These are phyloP conservation scores for Sordariomycetes sp. DNA, from an alignment of 2,329 filamentous ascomycete species.

Conservation along the genomic window DNA sequence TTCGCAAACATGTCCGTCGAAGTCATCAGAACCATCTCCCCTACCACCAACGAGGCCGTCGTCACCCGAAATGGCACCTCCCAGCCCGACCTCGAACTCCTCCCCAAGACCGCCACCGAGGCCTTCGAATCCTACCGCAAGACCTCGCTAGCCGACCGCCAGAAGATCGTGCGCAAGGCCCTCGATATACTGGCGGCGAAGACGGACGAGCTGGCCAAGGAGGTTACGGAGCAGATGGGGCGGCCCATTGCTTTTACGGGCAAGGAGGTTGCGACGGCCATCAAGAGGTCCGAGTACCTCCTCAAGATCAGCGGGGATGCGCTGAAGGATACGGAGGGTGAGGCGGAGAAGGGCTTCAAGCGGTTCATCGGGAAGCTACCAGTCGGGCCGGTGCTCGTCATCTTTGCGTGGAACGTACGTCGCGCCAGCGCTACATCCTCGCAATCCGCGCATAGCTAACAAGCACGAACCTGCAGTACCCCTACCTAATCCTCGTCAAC, in stretches of 20 bases:
- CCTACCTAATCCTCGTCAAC: constrained; percentile 88
- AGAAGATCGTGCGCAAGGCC: constrained; percentile 70
- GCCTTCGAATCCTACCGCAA: constrained; percentile 69
- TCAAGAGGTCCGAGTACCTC: constrained; percentile 75
- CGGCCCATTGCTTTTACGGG: constrained; percentile 77
- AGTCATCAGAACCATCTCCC: constrained; percentile 69
- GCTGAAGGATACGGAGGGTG: constrained; percentile 68
- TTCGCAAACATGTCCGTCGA: constrained; percentile 45
- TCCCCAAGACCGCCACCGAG: constrained; percentile 59
- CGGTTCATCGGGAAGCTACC: constrained; percentile 82
- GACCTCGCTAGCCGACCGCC: constrained; percentile 61
- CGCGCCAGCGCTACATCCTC: not conserved
- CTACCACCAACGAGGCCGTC: constrained; percentile 74
- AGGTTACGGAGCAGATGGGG: constrained; percentile 92
- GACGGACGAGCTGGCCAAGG: constrained; percentile 68
- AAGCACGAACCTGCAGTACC: constrained; percentile 50
- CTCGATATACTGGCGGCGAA: constrained; percentile 55
- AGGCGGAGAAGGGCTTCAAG: constrained; percentile 77
- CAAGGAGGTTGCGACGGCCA: constrained; percentile 73
- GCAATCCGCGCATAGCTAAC: not conserved
- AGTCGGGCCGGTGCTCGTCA: constrained; percentile 73
- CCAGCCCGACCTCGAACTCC: constrained; percentile 50
- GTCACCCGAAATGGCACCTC: constrained; percentile 67
- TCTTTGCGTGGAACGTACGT: constrained; percentile 89
- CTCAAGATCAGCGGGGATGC: constrained; percentile 70